phyloP scores from a whole-genome alignment of 1,139 yeast species.

The Hemisphaericaspora subhashii region DNA sequence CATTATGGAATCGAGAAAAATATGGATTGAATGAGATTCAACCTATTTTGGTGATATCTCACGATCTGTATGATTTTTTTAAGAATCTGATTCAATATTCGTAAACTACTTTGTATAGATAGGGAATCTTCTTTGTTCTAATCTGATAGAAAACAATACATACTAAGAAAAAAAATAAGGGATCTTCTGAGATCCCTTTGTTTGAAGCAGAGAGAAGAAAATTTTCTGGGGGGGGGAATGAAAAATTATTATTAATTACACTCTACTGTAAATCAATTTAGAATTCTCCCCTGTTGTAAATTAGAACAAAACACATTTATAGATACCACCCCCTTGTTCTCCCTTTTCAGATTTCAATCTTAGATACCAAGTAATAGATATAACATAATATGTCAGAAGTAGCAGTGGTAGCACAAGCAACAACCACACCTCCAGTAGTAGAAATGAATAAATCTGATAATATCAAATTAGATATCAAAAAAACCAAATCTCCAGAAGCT shows the following conservation, averaged over 20 bases:
- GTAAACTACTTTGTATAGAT: neutral
- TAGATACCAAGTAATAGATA: neutral
- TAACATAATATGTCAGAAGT: neutral
- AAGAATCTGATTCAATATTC: conserved; percentile 5
- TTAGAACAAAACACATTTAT: too few species aligned
- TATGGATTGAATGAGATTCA: conserved; percentile 24
- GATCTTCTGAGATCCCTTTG: too few species aligned
- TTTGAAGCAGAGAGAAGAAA: too few species aligned
- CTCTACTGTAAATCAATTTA: too few species aligned
- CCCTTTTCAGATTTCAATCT: too few species aligned
- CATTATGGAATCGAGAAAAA: conserved; percentile 36
- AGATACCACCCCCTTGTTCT: neutral
- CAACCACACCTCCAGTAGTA: neutral
- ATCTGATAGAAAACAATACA: too few species aligned
- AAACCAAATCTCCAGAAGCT: conserved; percentile 16
- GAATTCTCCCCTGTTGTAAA: too few species aligned
- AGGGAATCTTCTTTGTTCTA: too few species aligned
- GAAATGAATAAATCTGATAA: neutral
- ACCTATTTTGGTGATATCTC: conserved; percentile 27
- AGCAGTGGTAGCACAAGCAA: neutral
- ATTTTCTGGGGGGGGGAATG: neutral
- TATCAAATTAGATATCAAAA: neutral
- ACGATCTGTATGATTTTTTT: conserved; percentile 12
- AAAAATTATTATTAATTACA: too few species aligned
- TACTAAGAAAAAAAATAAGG: neutral